A percentile compares a stretch with the other conserved stretches of the same genome.
These are phyloP conservation scores for Mortierella sp. DNA, from an alignment of 371 early-diverging fungal species.

Conservation along the genomic window DNA sequence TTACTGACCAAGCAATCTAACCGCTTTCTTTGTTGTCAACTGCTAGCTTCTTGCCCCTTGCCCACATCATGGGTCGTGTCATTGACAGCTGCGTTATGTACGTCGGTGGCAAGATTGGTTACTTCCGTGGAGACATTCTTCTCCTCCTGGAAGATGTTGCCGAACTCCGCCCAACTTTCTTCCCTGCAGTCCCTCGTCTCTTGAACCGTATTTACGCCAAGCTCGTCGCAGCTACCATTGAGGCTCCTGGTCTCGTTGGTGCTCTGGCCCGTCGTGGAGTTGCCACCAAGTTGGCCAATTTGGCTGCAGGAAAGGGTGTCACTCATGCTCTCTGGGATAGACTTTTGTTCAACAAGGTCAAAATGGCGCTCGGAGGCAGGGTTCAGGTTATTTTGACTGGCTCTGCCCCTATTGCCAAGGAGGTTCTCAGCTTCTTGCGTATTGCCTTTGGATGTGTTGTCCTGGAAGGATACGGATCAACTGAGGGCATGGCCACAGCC, in stretches of 20 bases:
- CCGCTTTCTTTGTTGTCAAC: too few relatives aligned
- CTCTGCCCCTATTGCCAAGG: conserved; percentile 92
- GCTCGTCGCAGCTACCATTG: conserved; percentile 74
- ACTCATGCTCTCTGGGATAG: conserved; percentile 90
- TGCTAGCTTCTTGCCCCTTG: conserved; percentile 82
- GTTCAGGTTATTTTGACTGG: conserved; percentile 85
- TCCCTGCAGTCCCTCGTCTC: conserved; percentile 92
- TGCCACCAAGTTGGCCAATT: conserved; percentile 67
- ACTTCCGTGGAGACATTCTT: conserved; percentile 86
- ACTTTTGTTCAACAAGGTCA: conserved; percentile 90
- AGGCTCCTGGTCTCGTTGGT: conserved; percentile 70
- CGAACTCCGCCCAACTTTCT: conserved; percentile 83
- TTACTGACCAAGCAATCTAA: too few relatives aligned
- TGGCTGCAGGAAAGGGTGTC: conserved; percentile 68
- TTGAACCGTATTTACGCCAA: conserved; percentile 91
- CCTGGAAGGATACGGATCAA: conserved; percentile 91
- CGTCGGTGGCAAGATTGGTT: conserved; percentile 77
- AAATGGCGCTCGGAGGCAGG: conserved; percentile 89
- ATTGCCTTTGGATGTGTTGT: conserved; percentile 77
- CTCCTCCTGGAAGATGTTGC: conserved; percentile 87
- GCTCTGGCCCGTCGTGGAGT: conserved; percentile 77
- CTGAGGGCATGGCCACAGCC: conserved; percentile 82
- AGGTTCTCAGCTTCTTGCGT: conserved; percentile 91
- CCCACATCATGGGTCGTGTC: conserved; percentile 72
- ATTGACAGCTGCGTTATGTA: conserved; percentile 60